Percentiles rank a stretch among this genome's conserved stretches.
phyloP scores from a whole-genome alignment of 352 stramenopile species.

The Albugo candida region DNA sequence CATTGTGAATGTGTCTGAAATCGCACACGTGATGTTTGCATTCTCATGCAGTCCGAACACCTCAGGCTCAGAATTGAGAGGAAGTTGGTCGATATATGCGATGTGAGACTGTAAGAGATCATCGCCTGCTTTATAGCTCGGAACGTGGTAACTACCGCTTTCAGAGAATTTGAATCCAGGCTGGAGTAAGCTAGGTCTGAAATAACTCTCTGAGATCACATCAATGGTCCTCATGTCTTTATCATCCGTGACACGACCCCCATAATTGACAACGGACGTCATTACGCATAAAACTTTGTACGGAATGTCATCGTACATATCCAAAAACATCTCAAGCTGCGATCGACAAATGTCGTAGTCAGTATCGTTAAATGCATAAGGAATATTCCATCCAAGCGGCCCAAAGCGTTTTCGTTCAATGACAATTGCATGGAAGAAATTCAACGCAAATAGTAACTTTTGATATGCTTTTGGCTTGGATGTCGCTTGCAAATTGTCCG shows the following conservation, averaged over 20 bases:
- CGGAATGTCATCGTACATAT: constrained; percentile 70
- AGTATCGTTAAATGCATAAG: constrained; percentile 95
- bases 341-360: constrained; percentile 82
- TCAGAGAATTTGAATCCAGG: constrained; percentile 54
- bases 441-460: constrained; percentile 89
- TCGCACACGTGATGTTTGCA: constrained; percentile 85
- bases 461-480: constrained; percentile 76
- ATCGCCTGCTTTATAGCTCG: constrained; percentile 45
- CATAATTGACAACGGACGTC: constrained; percentile 90
- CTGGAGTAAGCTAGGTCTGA: constrained; percentile 63
- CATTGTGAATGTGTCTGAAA: constrained; percentile 77
- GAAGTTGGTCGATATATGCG: constrained; percentile 85
- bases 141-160: constrained; percentile 76
- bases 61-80: constrained; percentile 81
- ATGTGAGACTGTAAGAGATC: constrained; percentile 71
- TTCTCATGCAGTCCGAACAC: constrained; percentile 92
- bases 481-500: constrained; percentile 67
- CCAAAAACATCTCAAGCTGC: constrained; percentile 74
- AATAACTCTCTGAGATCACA: constrained; percentile 80
- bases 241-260: constrained; percentile 85
- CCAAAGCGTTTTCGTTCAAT: constrained; percentile 91
- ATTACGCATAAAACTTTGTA: constrained; percentile 84
- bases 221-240: constrained; percentile 85
- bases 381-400: constrained; percentile 91
- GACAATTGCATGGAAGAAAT: constrained; percentile 81